Base-by-base conservation (phyloP, 73 alveolate genomes). In the Tetrahymena thermophila region DNA sequence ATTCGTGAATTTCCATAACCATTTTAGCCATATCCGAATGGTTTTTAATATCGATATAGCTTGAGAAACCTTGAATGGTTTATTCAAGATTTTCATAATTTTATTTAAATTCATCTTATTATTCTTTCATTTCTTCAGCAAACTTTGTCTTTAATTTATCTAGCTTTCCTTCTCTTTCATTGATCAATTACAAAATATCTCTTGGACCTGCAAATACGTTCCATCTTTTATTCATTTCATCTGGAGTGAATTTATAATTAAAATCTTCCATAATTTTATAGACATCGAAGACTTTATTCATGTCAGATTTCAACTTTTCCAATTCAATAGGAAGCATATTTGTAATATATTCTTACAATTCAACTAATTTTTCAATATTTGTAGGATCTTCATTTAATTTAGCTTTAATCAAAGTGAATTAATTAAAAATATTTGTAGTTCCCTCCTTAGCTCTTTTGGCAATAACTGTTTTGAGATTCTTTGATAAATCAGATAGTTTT, bases 371-470 rank as follows among this genome's bases (percentile, higher is more conserved):
- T 97, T 99, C 99, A 58, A 99, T 99, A 93, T 98, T 98, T 71
- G 97, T 97, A n/a, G 99, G 99, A 94, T 99, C 99, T 94, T 98
- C 98, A 94, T 96, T 96, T 34, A 99, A 98, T 94, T 98, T 99
- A 85, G 98, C 97, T 37, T 99, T 98, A 97, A 98, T 99, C 97
- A 98, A 99, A 16, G 99, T 99, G 96, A 98, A 98, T 84, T 98
- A 98, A 17, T 98, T 96, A 35, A 98, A 97, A 42, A 98, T 98
- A 31, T 98, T 97, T 85, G 97, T 99, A 97, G 97, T 98, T 35
- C 97, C 95, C 56, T 98, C 99, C 98, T 98, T 98, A 43, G 99
- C 99, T 96, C 98, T 97, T 96, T 98, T 98, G 85, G 99, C 99
- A 84, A 99, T 97, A 85, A 98, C 97, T 95, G 99, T 99, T 55